A percentile compares a stretch with the other conserved stretches of the same genome.
These are phyloP conservation scores for Ichthyophthirius multifiliis DNA, from an alignment of 169 alveolate genomes.

Conservation along the genomic window DNA sequence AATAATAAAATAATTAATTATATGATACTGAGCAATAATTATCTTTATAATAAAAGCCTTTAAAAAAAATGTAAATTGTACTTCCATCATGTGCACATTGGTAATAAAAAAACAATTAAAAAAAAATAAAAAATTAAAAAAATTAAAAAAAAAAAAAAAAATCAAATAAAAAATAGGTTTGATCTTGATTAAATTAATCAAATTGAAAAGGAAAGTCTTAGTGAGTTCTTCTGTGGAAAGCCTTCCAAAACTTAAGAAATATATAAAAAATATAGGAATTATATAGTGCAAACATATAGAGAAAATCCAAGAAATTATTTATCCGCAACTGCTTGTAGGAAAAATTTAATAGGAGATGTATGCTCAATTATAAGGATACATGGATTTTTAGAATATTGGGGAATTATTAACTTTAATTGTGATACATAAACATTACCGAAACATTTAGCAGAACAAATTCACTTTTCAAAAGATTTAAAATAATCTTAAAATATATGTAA, in stretches of 20 bases:
- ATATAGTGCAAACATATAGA: constrained; percentile 72
- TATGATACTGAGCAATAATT: no score
- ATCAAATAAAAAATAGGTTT: no score
- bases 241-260: constrained; percentile 78
- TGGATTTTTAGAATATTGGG: constrained; percentile 80
- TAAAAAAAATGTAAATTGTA: no score
- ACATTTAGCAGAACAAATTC: constrained; percentile 39
- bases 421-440: constrained; percentile 65
- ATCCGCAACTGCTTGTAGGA: constrained; percentile 70
- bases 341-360: constrained; percentile 74
- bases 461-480: constrained; percentile 24
- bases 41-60: no score
- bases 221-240: constrained; percentile 79
- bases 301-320: constrained; percentile 69
- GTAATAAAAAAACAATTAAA: no score
- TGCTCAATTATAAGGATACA: constrained; percentile 77
- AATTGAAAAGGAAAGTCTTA: constrained; percentile 71
- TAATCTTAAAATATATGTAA: no score
- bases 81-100: no score
- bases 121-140: no score
- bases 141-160: no score
- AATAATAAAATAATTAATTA: no score
- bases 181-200: constrained; percentile 61
- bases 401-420: constrained; percentile 79
- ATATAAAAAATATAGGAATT: constrained; percentile 83